phyloP scores from a whole-genome alignment of 768 basidiomycete genomes.

The Pleurotus ostreatus region DNA sequence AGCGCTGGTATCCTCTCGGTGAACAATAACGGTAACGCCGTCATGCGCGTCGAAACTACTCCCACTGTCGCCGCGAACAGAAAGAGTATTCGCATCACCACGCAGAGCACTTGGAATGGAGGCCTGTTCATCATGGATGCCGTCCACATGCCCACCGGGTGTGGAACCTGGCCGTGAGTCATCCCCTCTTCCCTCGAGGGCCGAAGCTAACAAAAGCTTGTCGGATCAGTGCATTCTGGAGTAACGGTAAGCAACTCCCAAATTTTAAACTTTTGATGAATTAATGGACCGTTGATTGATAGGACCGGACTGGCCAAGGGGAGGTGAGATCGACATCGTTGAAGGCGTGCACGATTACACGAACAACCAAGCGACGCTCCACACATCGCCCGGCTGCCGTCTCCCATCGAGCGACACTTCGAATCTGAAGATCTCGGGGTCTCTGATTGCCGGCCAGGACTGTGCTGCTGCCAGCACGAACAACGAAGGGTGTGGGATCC shows the following conservation, averaged over 20 bases:
- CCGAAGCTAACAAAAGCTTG: not conserved
- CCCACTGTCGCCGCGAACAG: slow-evolving; percentile 63
- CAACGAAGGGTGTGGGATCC: slow-evolving; percentile 82
- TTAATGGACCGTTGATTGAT: not conserved
- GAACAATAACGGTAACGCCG: slow-evolving; percentile 67
- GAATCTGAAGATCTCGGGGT: slow-evolving; percentile 55
- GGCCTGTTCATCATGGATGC: slow-evolving; percentile 80
- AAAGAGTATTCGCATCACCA: slow-evolving; percentile 75
- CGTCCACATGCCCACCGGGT: slow-evolving; percentile 86
- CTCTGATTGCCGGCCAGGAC: slow-evolving; percentile 64
- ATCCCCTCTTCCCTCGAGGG: not conserved
- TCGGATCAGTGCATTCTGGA: slow-evolving; percentile 40
- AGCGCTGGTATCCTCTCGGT: slow-evolving; percentile 58
- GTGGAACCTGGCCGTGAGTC: slow-evolving; percentile 78
- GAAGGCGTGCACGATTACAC: slow-evolving; percentile 83
- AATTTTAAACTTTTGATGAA: too few relatives aligned
- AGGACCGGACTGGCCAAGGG: slow-evolving; percentile 61
- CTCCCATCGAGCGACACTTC: slow-evolving; percentile 46
- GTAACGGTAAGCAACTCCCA: slow-evolving; percentile 29
- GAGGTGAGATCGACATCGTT: slow-evolving; percentile 80
- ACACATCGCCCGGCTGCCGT: slow-evolving; percentile 69
- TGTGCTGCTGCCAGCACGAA: slow-evolving; percentile 67
- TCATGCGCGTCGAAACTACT: slow-evolving; percentile 90
- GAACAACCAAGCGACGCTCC: slow-evolving; percentile 78
- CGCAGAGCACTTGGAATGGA: slow-evolving; percentile 54